Evolutionary conservation across 495 filamentous ascomycete genomes (phyloP), one percentile per base, ranked within the genome.

Genomic region (Tuber aestivum): DNA sequence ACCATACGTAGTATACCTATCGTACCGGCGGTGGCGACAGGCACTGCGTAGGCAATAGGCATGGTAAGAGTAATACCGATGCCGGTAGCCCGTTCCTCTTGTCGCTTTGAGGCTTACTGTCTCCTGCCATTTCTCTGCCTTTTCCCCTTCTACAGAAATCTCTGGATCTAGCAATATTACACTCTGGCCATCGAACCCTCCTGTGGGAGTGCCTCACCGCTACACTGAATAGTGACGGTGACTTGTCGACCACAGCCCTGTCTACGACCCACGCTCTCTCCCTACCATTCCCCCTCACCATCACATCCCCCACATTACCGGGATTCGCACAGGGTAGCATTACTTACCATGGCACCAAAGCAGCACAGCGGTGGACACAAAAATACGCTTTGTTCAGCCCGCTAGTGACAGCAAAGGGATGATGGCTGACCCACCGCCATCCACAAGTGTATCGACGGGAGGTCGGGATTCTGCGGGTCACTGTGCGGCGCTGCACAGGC

Each of bases 391-490:
- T n/a, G 27, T 35, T 65, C 56, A 65, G 56, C 56, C 56, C 35
- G 27, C 56, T 10, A 65, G 56, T 65, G 56, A n/a, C 56, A 65
- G n/a, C 56, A 35, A 70, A 72, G 50, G 65, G 75, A 72, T 40
- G 70, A 71, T 77, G 71, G 56, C 56, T 65, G 56, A 35, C 70
- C 44, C 70, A 40, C 72, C 48, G 69, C 69, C 48, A 44, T 69
- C 48, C 68, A 20, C 48, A 27, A 56, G 48, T n/a, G 8, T n/a
- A n/a, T 73, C 32, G 56, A 70, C 69, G 48, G 72, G 61, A 41
- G 41, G 76, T 48, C 44, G 42, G 73, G 70, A 76, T 78, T 69
- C 74, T 65, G 38, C 74, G 69, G 69, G 76, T 75, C 72, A 74
- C 74, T 35, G 38, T 41, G 35, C 56, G 27, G 56, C 27, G 16